Percentiles rank a stretch among this genome's conserved stretches.
These are phyloP conservation scores for Sporothrix variecibatus DNA, from an alignment of 2,329 filamentous ascomycete species.

Conservation along the genomic window DNA sequence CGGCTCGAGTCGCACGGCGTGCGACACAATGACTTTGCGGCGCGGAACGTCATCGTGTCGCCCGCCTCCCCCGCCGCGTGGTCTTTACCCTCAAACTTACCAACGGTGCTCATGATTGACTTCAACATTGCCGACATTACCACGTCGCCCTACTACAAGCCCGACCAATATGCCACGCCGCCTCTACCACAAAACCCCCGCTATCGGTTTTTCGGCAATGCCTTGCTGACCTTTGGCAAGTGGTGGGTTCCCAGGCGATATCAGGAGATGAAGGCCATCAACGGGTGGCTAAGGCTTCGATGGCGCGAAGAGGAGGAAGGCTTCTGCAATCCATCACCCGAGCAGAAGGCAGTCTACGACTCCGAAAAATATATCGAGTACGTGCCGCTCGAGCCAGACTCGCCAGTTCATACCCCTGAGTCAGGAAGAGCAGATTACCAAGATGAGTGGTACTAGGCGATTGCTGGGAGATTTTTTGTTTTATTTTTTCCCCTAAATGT, in stretches of 20 bases:
- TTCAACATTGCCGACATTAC: conserved; percentile 13
- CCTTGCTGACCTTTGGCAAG: neutral
- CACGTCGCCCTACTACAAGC: neutral
- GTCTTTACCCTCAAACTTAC: neutral
- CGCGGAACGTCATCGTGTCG: conserved; percentile 19
- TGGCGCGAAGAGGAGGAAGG: neutral
- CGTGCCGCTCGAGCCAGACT: conserved; percentile 6
- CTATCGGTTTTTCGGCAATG: conserved; percentile 2
- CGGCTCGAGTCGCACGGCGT: conserved; percentile 15
- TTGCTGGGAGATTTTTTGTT: too few relatives aligned
- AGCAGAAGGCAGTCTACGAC: neutral
- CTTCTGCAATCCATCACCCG: neutral
- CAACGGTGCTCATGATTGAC: conserved; percentile 15
- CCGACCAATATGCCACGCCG: neutral
- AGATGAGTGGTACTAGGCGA: neutral
- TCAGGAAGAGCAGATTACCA: neutral
- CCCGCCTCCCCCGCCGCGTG: neutral
- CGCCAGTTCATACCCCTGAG: neutral
- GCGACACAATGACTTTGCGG: conserved; percentile 19
- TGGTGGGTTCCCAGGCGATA: neutral
- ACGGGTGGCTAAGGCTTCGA: neutral
- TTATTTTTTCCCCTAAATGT: too few relatives aligned
- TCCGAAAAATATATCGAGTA: too few relatives aligned
- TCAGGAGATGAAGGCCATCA: neutral
- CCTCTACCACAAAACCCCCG: neutral